Evolutionary conservation across 345 rosid genomes (phyloP).

Genomic region (Psidium guajava): DNA sequence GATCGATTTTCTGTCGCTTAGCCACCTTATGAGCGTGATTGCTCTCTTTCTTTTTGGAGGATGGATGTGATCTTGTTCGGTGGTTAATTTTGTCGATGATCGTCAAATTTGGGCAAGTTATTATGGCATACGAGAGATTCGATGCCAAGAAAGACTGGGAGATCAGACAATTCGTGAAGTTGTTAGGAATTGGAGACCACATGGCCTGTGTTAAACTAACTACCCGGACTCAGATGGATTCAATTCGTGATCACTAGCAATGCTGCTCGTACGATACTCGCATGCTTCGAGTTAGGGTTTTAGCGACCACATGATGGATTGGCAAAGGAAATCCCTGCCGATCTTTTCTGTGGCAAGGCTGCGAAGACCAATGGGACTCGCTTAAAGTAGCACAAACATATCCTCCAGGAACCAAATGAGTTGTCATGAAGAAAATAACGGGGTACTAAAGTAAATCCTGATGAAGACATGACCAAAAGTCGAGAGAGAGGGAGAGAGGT

Average conservation of each 20-base stretch:
- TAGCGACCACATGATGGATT: neutral
- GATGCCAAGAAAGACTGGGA: neutral
- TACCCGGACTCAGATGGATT: neutral
- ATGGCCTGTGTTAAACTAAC: neutral
- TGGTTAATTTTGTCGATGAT: neutral
- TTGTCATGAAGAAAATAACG: neutral
- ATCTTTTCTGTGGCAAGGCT: neutral
- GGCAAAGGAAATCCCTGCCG: neutral
- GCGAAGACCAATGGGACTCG: neutral
- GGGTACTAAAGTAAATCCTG: neutral
- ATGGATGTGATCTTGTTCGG: neutral
- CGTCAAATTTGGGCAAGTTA: neutral
- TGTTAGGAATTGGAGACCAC: neutral
- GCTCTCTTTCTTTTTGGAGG: neutral
- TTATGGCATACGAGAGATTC: fast-evolving
- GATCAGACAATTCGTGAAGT: neutral
- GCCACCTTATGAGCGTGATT: neutral
- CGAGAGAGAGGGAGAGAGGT: neutral
- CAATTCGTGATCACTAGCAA: neutral
- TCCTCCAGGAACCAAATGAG: neutral
- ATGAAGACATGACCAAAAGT: neutral
- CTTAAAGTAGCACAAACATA: neutral
- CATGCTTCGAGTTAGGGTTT: neutral
- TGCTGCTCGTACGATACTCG: neutral
- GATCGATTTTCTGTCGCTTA: neutral